A percentile compares a stretch with the other conserved stretches of the same genome.
phyloP scores from a whole-genome alignment of 2,329 filamentous ascomycete genomes.

The Metarhizium anisopliae region DNA sequence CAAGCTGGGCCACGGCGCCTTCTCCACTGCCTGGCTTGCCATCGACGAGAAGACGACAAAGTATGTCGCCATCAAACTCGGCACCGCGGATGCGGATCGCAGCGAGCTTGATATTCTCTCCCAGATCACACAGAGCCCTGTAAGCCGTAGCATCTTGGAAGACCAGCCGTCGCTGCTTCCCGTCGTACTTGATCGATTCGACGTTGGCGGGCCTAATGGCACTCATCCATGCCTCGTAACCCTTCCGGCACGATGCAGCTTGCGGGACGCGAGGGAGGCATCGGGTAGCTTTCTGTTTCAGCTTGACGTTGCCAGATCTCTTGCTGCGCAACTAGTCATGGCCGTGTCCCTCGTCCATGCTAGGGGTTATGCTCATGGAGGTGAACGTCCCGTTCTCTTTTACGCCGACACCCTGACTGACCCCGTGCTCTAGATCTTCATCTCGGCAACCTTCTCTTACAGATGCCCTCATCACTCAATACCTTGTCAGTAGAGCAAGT shows the following conservation, averaged over 20 bases:
- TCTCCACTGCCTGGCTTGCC: constrained; percentile 17
- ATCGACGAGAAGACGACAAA: constrained; percentile 14
- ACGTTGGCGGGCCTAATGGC: constrained; percentile 18
- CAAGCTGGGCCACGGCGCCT: constrained; percentile 13
- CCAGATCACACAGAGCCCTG: constrained; percentile 1
- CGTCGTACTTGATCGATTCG: constrained; percentile 15
- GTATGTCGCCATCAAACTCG: constrained; percentile 14
- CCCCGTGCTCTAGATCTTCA: constrained; percentile 18
- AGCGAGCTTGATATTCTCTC: constrained; percentile 17
- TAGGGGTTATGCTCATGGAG: constrained; percentile 23
- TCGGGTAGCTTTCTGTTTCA: constrained; percentile 13
- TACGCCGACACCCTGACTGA: background rate
- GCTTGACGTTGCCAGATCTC: constrained; percentile 17
- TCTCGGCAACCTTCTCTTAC: constrained; percentile 24
- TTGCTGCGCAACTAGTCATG: constrained; percentile 19
- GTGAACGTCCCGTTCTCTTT: constrained; percentile 2
- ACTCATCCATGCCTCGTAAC: constrained; percentile 19
- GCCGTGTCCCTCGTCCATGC: constrained; percentile 21
- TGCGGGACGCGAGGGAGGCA: constrained; percentile 13
- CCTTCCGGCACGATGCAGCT: constrained; percentile 16
- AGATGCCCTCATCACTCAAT: constrained; percentile 11
- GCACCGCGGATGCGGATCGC: constrained; percentile 12
- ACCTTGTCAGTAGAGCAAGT: constrained; percentile 14
- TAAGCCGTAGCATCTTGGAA: background rate
- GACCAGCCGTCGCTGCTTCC: constrained; percentile 8